phyloP scores from a whole-genome alignment of 139 green algal species.

The Chlamydomonas incerta region DNA sequence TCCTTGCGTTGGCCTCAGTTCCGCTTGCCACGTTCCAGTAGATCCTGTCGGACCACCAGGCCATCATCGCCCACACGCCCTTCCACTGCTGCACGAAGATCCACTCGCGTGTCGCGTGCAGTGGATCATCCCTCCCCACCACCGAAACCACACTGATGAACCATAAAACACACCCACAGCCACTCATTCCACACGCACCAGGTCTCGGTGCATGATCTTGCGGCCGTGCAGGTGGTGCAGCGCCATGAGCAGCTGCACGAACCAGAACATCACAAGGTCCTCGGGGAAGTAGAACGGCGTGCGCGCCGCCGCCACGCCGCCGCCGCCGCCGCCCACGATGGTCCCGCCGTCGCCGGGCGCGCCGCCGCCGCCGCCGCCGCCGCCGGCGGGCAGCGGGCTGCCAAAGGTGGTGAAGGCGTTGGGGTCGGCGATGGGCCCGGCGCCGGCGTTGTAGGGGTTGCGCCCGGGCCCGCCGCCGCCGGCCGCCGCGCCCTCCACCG shows the following conservation, averaged over 20 bases:
- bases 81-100: too few relatives aligned
- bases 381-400: background rate
- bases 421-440: background rate
- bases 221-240: slow-evolving; percentile 68
- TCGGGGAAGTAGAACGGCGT: slow-evolving; percentile 60
- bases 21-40: too few relatives aligned
- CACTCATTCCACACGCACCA: too few relatives aligned
- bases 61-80: too few relatives aligned
- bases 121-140: too few relatives aligned
- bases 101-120: too few relatives aligned
- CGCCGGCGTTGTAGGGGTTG: background rate
- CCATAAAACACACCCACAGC: too few relatives aligned
- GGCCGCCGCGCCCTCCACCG: background rate
- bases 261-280: slow-evolving; percentile 69
- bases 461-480: background rate
- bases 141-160: too few relatives aligned
- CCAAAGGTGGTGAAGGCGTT: slow-evolving; percentile 1
- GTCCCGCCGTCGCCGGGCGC: background rate
- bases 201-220: slow-evolving; percentile 64
- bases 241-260: slow-evolving; percentile 70
- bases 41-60: too few relatives aligned
- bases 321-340: background rate
- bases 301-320: background rate
- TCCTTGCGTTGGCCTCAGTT: too few relatives aligned
- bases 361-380: background rate